A percentile compares a stretch with the other conserved stretches of the same genome.
Conservation (phyloP, 2,329 filamentous ascomycete species). For the Fusarium bactridioides region DNA sequence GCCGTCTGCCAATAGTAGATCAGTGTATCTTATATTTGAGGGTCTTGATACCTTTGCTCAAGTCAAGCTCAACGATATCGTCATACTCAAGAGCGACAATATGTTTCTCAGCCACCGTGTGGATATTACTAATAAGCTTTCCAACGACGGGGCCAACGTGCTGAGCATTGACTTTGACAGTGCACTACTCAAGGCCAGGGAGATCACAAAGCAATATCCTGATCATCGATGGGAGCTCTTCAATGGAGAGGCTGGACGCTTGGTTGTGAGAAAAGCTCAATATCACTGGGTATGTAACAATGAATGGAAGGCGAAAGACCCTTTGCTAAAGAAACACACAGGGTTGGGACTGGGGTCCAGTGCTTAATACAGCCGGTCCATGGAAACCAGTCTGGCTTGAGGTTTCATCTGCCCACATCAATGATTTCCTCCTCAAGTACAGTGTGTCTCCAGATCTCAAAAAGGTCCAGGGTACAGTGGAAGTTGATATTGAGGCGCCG, state of each 20-base stretch:
- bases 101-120: slow-evolving; percentile 1
- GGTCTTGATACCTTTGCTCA: background rate
- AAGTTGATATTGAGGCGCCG: background rate
- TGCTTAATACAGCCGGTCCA: background rate
- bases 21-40: background rate
- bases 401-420: background rate
- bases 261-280: background rate
- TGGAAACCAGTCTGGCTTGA: slow-evolving; percentile 1
- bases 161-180: background rate
- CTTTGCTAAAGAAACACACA: background rate
- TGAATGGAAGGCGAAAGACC: accelerated
- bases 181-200: background rate
- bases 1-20: background rate
- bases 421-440: background rate
- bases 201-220: background rate
- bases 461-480: background rate
- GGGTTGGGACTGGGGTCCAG: slow-evolving; percentile 1
- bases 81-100: background rate
- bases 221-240: background rate
- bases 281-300: background rate
- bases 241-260: background rate
- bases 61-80: background rate
- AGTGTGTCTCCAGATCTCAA: background rate
- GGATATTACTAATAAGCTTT: background rate
- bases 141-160: background rate